Percentiles rank a stretch among this genome's conserved stretches.
Evolutionary conservation across 305 asterid species (phyloP).

Genomic region (Andrographis paniculata): DNA sequence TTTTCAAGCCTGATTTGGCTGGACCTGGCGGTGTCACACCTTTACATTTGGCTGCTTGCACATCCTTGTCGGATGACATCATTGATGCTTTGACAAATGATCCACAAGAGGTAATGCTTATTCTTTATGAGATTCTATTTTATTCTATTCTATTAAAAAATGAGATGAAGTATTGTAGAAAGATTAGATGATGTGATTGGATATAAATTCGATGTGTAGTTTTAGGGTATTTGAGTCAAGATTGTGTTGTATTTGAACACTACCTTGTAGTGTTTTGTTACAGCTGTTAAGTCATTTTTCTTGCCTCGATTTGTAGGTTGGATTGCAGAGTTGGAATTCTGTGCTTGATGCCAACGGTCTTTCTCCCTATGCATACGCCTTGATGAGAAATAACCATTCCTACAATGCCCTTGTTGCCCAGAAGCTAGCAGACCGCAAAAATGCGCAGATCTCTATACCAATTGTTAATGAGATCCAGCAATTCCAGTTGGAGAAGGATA

Average conservation of each 20-base stretch:
- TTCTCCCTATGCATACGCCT: constrained; percentile 67
- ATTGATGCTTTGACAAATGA: constrained; percentile 72
- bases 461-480: constrained; percentile 34
- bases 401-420: constrained; percentile 60
- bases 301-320: constrained; percentile 38
- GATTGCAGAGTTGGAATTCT: constrained; percentile 63
- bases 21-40: constrained; percentile 94
- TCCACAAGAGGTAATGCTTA: constrained; percentile 54
- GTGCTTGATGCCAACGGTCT: constrained; percentile 64
- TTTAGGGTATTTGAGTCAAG: too few species aligned
- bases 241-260: too few species aligned
- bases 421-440: constrained; percentile 42
- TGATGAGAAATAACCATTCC: constrained; percentile 59
- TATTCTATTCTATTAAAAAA: too few species aligned
- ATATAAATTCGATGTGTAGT: too few species aligned
- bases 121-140: background rate
- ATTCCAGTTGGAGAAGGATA: constrained; percentile 19
- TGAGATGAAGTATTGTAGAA: too few species aligned
- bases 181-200: too few species aligned
- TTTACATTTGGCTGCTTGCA: constrained; percentile 74
- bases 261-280: background rate
- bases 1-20: constrained; percentile 52
- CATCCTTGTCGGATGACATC: constrained; percentile 43
- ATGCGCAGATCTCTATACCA: constrained; percentile 42
- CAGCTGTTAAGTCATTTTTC: background rate